phyloP scores from a whole-genome alignment of 306 rosid species.

The Sophora flavescens region DNA sequence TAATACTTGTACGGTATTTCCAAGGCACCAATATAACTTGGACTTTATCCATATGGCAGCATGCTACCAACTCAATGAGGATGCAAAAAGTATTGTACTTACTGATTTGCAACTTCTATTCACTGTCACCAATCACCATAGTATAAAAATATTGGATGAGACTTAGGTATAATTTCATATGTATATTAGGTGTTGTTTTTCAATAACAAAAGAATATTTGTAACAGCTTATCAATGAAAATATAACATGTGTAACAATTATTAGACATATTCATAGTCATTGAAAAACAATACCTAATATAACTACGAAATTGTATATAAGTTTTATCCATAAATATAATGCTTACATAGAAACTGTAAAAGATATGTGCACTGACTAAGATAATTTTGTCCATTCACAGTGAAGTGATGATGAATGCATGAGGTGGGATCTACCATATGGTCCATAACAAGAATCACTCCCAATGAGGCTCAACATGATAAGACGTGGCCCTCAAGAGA shows the following conservation, averaged over 20 bases:
- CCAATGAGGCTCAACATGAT: slow-evolving; percentile 27
- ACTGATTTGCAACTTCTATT: neutral
- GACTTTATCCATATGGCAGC: slow-evolving; percentile 22
- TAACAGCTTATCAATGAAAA: too few species aligned
- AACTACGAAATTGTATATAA: too few species aligned
- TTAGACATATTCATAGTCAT: too few species aligned
- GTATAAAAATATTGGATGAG: too few species aligned
- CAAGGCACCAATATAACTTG: slow-evolving; percentile 6
- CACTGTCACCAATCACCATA: neutral
- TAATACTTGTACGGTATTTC: slow-evolving; percentile 27
- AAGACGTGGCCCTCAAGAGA: slow-evolving; percentile 34
- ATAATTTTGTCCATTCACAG: slow-evolving; percentile 31
- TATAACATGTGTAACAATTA: too few species aligned
- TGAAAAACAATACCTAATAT: too few species aligned
- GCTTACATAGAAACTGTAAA: slow-evolving; percentile 12
- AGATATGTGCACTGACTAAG: neutral
- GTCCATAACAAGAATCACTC: slow-evolving; percentile 38
- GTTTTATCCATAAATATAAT: neutral
- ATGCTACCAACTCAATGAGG: slow-evolving; percentile 18
- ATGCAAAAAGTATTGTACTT: neutral
- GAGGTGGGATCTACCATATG: slow-evolving; percentile 51
- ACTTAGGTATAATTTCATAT: too few species aligned
- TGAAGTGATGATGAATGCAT: slow-evolving; percentile 42
- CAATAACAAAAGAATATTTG: too few species aligned
- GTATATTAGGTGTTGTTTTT: too few species aligned